A percentile compares a stretch with the other conserved stretches of the same genome.
Evolutionary conservation across 2,329 filamentous ascomycete genomes (phyloP).

Genomic region (Xylaria sp.): DNA sequence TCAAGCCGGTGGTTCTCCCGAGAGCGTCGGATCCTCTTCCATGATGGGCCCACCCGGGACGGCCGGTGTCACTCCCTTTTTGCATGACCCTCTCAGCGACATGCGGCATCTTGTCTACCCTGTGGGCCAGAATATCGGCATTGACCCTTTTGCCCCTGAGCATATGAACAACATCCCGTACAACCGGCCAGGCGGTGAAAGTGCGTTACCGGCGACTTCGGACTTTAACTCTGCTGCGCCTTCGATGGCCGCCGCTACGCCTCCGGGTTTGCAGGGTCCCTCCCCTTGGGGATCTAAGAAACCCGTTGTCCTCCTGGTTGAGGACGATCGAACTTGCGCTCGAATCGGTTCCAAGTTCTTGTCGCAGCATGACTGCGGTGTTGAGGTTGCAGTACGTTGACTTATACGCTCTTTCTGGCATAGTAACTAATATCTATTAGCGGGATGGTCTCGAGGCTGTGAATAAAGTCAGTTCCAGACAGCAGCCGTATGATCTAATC

Average conservation of each 20-base stretch:
- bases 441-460: constrained; percentile 87
- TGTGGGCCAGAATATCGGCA: constrained; percentile 83
- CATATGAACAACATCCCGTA: constrained; percentile 95
- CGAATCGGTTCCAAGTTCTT: constrained; percentile 65
- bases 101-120: constrained; percentile 75
- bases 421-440: constrained; percentile 40
- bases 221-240: constrained; percentile 31
- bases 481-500: constrained; percentile 58
- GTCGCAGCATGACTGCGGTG: constrained; percentile 58
- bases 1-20: constrained; percentile 47
- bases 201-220: constrained; percentile 38
- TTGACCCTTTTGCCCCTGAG: constrained; percentile 90
- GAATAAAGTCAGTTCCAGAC: constrained; percentile 63
- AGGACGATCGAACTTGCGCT: constrained; percentile 67
- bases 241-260: constrained; percentile 33
- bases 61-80: constrained; percentile 37
- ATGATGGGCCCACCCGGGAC: constrained; percentile 53
- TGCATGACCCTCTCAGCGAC: constrained; percentile 52
- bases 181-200: constrained; percentile 59
- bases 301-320: constrained; percentile 83
- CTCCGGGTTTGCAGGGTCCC: constrained; percentile 33
- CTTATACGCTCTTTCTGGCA: neutral
- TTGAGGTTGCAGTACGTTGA: constrained; percentile 59
- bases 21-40: constrained; percentile 44
- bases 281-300: constrained; percentile 55